phyloP scores from a whole-genome alignment of 1,139 yeast species.

The Debaryomyces psychrophilus region DNA sequence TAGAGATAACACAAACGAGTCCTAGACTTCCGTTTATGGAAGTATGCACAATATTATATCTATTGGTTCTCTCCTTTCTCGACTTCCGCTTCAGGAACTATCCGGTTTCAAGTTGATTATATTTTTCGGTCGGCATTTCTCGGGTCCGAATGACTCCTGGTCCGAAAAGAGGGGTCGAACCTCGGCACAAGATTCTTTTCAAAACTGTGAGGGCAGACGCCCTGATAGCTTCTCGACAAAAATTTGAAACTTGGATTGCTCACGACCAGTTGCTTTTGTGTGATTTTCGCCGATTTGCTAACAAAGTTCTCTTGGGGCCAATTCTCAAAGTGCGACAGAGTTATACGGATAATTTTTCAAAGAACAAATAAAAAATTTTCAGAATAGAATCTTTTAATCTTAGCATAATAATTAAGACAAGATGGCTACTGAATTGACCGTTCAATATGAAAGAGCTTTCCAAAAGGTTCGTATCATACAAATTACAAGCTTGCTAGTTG shows the following conservation, averaged over 20 bases:
- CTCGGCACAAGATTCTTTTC: neutral
- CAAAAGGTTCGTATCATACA: constrained; percentile 80
- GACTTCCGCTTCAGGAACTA: neutral
- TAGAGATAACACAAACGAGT: neutral
- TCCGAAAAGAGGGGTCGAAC: too few species aligned
- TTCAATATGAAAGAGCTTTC: constrained; percentile 99
- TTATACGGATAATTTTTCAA: constrained; percentile 12
- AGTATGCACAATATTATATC: neutral
- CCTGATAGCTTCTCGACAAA: neutral
- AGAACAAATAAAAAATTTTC: constrained; percentile 17
- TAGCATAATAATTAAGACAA: constrained; percentile 30
- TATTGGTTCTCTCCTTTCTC: neutral
- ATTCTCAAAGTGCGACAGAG: constrained; percentile 7
- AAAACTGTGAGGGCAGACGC: constrained; percentile 5
- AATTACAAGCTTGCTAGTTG: neutral
- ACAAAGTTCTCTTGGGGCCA: constrained; percentile 5
- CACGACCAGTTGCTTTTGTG: constrained; percentile 12
- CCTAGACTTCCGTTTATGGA: constrained; percentile 11
- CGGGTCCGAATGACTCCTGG: too few species aligned
- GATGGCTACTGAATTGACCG: constrained; percentile 99
- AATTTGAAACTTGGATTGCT: neutral
- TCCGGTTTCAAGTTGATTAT: too few species aligned
- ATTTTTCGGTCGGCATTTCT: too few species aligned
- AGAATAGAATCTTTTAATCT: constrained; percentile 16
- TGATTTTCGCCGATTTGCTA: constrained; percentile 8